phyloP scores from a whole-genome alignment of 257 asterid species.

The Solanum bulbocastanum region DNA sequence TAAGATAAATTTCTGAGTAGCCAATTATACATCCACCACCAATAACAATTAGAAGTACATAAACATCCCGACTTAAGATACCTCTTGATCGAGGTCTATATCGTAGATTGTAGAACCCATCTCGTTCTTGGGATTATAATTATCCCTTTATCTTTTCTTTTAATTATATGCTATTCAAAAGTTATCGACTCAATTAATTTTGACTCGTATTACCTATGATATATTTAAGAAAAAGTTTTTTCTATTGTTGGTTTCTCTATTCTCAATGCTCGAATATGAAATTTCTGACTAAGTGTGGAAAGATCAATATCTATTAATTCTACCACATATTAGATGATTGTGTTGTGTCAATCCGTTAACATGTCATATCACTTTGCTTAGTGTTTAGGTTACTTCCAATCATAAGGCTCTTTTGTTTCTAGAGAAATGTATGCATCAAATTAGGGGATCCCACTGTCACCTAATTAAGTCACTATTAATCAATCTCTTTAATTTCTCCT shows the following conservation, averaged over 20 bases:
- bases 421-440: neutral
- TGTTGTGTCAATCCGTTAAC: neutral
- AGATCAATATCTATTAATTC: neutral
- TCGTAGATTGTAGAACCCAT: neutral
- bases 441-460: neutral
- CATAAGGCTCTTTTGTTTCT: neutral
- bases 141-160: neutral
- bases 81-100: neutral
- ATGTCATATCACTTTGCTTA: conserved; percentile 1
- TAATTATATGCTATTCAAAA: neutral
- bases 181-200: neutral
- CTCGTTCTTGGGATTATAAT: neutral
- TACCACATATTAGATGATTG: neutral
- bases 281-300: neutral
- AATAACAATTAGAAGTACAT: neutral
- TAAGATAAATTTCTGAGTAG: neutral
- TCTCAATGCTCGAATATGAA: neutral
- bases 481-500: neutral
- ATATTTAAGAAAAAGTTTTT: neutral
- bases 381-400: neutral
- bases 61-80: neutral
- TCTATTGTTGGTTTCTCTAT: neutral
- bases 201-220: neutral
- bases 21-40: neutral
- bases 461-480: neutral